phyloP scores from a whole-genome alignment of 345 rosid species.

The Punica granatum region DNA sequence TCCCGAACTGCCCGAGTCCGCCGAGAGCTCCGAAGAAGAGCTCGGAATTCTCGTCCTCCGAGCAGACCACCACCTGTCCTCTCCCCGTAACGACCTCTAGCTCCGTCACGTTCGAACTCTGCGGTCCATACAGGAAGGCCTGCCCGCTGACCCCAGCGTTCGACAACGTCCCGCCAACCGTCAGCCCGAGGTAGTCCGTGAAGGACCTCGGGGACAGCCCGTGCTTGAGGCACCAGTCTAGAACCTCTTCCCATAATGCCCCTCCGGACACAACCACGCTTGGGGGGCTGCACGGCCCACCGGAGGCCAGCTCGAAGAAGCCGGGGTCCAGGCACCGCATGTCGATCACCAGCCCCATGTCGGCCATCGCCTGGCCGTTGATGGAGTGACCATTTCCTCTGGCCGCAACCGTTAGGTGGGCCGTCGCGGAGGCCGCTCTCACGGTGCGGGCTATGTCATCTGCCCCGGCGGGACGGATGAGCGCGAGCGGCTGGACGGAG shows the following conservation, averaged over 20 bases:
- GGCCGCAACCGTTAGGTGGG: slow-evolving; percentile 78
- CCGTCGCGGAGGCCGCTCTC: slow-evolving; percentile 37
- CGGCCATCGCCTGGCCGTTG: slow-evolving; percentile 96
- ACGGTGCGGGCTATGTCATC: slow-evolving; percentile 61
- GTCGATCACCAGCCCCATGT: slow-evolving; percentile 68
- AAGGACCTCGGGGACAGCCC: slow-evolving; percentile 82
- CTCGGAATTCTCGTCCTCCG: slow-evolving; percentile 43
- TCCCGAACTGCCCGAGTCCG: slow-evolving; percentile 92
- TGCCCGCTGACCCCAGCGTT: slow-evolving; percentile 98
- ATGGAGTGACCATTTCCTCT: slow-evolving; percentile 96
- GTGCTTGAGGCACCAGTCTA: slow-evolving; percentile 48
- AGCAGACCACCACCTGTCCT: slow-evolving; percentile 56
- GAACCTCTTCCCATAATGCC: slow-evolving; percentile 86
- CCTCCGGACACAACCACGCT: slow-evolving; percentile 76
- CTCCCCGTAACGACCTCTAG: slow-evolving; percentile 83
- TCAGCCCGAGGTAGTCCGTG: slow-evolving; percentile 80
- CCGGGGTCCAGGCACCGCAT: slow-evolving; percentile 53
- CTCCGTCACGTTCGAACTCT: slow-evolving; percentile 76
- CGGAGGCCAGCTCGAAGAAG: slow-evolving; percentile 29
- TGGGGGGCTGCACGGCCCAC: slow-evolving; percentile 14
- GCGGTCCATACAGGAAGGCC: slow-evolving; percentile 88
- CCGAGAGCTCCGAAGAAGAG: slow-evolving; percentile 72
- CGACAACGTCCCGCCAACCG: slow-evolving; percentile 91
- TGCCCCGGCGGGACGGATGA: slow-evolving; percentile 48
- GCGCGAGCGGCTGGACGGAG: slow-evolving; percentile 46